Percentiles rank a stretch among this genome's conserved stretches.
Conservation (phyloP, 495 filamentous ascomycete species). For the Podospora tetraspora region DNA sequence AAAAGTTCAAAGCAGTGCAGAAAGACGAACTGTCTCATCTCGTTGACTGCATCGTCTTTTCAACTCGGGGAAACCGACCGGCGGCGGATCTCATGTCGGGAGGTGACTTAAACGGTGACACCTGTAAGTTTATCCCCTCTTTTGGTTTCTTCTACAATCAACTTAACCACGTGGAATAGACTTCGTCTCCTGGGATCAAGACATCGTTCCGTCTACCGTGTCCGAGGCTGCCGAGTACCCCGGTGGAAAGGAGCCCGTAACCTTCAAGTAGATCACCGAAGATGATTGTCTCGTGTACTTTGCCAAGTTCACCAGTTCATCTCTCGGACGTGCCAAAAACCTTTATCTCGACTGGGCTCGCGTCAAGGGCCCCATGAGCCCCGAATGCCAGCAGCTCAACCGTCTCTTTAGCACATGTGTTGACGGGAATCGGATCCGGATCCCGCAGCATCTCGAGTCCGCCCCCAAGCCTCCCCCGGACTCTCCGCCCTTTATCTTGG, state of each 20-base stretch:
- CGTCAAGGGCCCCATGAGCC: constrained; percentile 39
- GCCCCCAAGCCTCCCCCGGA: constrained; percentile 27
- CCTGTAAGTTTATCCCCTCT: constrained; percentile 33
- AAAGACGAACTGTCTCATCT: constrained; percentile 39
- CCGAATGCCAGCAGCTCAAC: constrained; percentile 49
- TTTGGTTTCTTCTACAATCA: neutral
- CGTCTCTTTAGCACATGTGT: constrained; percentile 50
- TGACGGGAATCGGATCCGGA: constrained; percentile 45
- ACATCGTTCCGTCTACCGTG: constrained; percentile 41
- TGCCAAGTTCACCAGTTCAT: constrained; percentile 43
- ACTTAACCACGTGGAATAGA: constrained; percentile 6
- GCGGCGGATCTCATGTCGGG: constrained; percentile 52
- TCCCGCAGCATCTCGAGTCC: constrained; percentile 40
- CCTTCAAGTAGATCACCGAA: constrained; percentile 40
- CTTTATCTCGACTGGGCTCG: constrained; percentile 49
- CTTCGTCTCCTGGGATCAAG: constrained; percentile 49
- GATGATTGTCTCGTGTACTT: constrained; percentile 46
- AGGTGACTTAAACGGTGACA: constrained; percentile 50
- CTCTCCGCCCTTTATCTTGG: constrained; percentile 40
- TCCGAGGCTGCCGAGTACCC: constrained; percentile 44
- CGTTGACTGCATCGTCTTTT: constrained; percentile 50
- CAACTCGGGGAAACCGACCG: constrained; percentile 42
- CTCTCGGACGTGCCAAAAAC: constrained; percentile 47
- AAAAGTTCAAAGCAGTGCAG: constrained; percentile 45
- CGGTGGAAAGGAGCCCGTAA: constrained; percentile 40